A percentile compares a stretch with the other conserved stretches of the same genome.
phyloP scores from a whole-genome alignment of 352 stramenopile genomes.

The Phytophthora fragariaefolia region DNA sequence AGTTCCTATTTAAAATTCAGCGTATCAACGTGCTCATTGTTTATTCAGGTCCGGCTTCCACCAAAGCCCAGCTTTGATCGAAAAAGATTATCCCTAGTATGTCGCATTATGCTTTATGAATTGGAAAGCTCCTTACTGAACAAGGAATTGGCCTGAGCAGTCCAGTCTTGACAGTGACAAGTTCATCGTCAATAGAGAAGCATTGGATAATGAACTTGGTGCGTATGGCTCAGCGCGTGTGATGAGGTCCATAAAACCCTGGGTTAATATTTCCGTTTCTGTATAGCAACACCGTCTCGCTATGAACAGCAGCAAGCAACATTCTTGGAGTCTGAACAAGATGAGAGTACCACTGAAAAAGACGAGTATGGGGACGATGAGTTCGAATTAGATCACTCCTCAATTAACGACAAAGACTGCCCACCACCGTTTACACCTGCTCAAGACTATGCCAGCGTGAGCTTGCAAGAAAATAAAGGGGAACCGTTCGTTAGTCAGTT shows the following conservation, averaged over 20 bases:
- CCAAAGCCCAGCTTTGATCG: conserved; percentile 52
- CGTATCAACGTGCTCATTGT: not conserved
- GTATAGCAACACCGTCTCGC: conserved; percentile 41
- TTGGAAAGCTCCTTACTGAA: not conserved
- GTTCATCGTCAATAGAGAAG: conserved; percentile 71
- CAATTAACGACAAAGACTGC: conserved; percentile 9
- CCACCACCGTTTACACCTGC: conserved; percentile 2
- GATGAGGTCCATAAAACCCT: no score
- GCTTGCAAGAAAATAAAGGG: not conserved
- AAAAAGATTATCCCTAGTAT: conserved; percentile 49
- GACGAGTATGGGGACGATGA: conserved; percentile 66
- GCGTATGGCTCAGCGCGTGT: not conserved
- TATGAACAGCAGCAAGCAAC: conserved; percentile 43
- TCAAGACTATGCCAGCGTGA: conserved; percentile 4
- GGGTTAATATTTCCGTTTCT: not conserved
- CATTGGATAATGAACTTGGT: conserved; percentile 58
- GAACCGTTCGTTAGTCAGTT: conserved; percentile 44
- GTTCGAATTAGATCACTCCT: conserved; percentile 72
- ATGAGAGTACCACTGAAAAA: conserved; percentile 32
- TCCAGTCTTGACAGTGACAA: conserved; percentile 81
- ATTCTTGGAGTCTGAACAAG: conserved; percentile 28
- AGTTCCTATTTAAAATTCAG: no score
- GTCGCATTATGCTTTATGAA: not conserved
- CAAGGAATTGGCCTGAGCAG: conserved; percentile 23
- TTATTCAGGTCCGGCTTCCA: conserved; percentile 53